phyloP scores from a whole-genome alignment of 1,284 basidiomycete genomes.

The Ustilago crameri region DNA sequence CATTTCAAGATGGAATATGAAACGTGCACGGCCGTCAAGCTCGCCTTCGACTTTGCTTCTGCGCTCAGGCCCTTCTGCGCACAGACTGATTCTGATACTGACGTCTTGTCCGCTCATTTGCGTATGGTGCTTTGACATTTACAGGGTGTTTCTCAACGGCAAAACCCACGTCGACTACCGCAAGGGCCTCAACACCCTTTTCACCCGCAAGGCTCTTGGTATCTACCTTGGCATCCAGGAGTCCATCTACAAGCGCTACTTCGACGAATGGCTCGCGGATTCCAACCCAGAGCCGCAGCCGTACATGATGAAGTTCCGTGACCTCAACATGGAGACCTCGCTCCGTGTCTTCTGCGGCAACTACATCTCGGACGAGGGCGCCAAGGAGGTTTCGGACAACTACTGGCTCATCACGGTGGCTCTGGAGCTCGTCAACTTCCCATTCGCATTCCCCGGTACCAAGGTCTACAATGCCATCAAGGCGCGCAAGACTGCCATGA shows the following conservation, averaged over 20 bases:
- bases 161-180: conserved; percentile 95
- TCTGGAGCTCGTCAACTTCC: conserved; percentile 98
- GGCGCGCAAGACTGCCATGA: conserved; percentile 87
- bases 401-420: conserved; percentile 97
- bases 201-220: conserved; percentile 79
- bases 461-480: conserved; percentile 95
- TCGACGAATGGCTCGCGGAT: conserved; percentile 70
- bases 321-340: conserved; percentile 97
- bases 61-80: neutral
- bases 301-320: conserved; percentile 89
- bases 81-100: neutral
- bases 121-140: neutral
- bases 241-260: conserved; percentile 81
- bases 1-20: neutral
- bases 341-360: conserved; percentile 92
- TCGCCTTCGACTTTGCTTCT: neutral
- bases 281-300: conserved; percentile 60
- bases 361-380: conserved; percentile 84
- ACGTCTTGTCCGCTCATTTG: conserved; percentile 3
- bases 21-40: neutral
- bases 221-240: conserved; percentile 91
- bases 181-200: conserved; percentile 87
- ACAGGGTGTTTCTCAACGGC: conserved; percentile 93
- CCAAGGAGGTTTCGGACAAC: conserved; percentile 85
- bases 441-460: conserved; percentile 80